Evolutionary conservation across 108 stramenopile genomes (phyloP).

Genomic region (Aurantiochytrium sp.): DNA sequence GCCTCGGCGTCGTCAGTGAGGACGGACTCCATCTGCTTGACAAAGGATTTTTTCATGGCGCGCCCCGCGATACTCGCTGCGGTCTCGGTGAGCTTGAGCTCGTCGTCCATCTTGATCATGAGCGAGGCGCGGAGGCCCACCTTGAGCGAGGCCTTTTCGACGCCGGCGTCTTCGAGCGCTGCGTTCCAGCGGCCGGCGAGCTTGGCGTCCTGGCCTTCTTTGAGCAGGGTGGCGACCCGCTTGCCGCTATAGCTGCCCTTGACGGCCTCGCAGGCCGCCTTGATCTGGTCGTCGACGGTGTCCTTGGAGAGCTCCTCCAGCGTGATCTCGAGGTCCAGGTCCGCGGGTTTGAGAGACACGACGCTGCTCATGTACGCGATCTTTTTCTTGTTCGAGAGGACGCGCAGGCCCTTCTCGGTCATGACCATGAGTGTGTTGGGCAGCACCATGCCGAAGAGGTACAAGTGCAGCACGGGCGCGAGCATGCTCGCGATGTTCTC

Average conservation of each 20-base stretch:
- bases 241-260: background rate
- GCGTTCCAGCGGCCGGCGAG: background rate
- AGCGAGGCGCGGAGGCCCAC: background rate
- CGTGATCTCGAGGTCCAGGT: background rate
- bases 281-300: background rate
- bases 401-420: background rate
- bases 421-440: constrained; percentile 53
- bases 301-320: background rate
- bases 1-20: background rate
- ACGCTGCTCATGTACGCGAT: background rate
- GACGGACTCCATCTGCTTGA: background rate
- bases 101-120: background rate
- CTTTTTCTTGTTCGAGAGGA: background rate
- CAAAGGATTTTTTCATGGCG: background rate
- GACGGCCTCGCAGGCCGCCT: background rate
- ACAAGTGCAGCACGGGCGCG: background rate
- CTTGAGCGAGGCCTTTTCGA: background rate
- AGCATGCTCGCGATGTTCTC: background rate
- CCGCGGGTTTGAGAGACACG: background rate
- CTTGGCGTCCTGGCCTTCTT: background rate
- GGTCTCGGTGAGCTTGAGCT: background rate
- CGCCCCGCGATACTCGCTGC: background rate
- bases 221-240: background rate
- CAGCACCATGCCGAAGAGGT: constrained; percentile 32
- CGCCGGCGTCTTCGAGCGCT: background rate